Percentiles rank a stretch among this genome's conserved stretches.
Evolutionary conservation across 2,329 filamentous ascomycete species (phyloP).

Genomic region (Cercospora zeae-maydis): DNA sequence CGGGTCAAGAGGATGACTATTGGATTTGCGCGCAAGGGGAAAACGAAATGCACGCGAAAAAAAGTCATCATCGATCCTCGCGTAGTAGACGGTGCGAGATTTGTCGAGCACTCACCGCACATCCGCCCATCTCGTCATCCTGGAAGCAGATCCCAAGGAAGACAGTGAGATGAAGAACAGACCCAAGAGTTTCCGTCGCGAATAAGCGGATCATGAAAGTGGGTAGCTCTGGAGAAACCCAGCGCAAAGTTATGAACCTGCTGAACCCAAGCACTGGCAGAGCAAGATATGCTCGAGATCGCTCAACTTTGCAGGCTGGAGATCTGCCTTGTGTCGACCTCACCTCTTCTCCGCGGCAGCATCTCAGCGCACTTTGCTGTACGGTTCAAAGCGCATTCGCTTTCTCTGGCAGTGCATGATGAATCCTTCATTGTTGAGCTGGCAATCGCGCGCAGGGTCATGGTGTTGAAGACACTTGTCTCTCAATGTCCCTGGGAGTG

Average conservation of each 20-base stretch:
- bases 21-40: background rate
- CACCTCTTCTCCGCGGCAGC: constrained; percentile 2
- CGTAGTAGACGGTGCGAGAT: no score
- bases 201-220: background rate
- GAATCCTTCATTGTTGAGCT: background rate
- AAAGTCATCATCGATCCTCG: background rate
- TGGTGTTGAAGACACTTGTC: background rate
- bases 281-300: constrained; percentile 14
- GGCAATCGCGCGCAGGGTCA: background rate
- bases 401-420: background rate
- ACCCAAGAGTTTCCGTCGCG: background rate
- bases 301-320: constrained; percentile 1
- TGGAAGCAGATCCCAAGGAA: background rate
- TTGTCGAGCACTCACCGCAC: background rate
- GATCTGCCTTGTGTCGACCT: background rate
- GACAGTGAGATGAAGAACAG: background rate
- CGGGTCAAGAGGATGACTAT: background rate
- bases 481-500: background rate
- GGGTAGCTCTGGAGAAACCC: background rate
- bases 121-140: background rate
- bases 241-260: constrained; percentile 5
- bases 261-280: constrained; percentile 9
- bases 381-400: background rate
- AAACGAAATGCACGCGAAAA: background rate
- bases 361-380: background rate